Evolutionary conservation across 257 asterid genomes (phyloP).

Genomic region (Datura wrightii): DNA sequence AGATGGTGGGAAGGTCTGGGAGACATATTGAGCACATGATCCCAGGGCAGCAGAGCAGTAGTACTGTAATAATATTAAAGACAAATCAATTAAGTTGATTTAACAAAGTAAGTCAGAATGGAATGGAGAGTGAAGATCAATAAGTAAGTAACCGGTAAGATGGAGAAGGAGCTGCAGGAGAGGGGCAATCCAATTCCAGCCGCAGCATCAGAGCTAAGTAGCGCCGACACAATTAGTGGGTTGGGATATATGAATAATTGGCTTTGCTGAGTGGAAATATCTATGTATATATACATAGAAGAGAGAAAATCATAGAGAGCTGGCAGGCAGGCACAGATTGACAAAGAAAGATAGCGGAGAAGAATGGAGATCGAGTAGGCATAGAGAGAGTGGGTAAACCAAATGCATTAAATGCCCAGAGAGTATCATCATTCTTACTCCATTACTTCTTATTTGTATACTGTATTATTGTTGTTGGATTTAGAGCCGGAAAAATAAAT

Average conservation of each 20-base stretch:
- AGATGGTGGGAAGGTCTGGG: conserved; percentile 51
- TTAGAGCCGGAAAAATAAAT: not conserved
- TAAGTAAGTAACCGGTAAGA: not conserved
- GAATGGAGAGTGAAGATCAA: not conserved
- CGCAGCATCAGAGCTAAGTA: conserved; percentile 26
- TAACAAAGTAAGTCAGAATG: not conserved
- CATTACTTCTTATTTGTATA: not conserved
- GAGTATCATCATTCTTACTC: conserved; percentile 26
- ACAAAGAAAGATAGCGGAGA: not conserved
- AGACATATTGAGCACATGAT: conserved; percentile 58
- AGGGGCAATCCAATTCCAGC: conserved; percentile 35
- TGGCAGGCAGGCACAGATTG: not conserved
- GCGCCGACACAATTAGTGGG: not conserved
- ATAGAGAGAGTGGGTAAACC: conserved; percentile 23
- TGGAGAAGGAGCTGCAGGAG: conserved; percentile 29
- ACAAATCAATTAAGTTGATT: not conserved
- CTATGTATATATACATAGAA: not conserved
- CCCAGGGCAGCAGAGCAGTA: conserved; percentile 39
- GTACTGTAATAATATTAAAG: not conserved
- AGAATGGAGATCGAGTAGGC: conserved; percentile 6
- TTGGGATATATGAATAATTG: too few relatives aligned
- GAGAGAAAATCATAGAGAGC: not conserved
- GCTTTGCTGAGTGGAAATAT: too few relatives aligned
- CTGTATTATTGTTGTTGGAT: not conserved
- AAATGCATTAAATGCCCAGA: conserved; percentile 3